Evolutionary conservation across 2,329 filamentous ascomycete genomes (phyloP), one percentile per base, ranked within the genome.

Genomic region (Ceratocystis eucalypticola): DNA sequence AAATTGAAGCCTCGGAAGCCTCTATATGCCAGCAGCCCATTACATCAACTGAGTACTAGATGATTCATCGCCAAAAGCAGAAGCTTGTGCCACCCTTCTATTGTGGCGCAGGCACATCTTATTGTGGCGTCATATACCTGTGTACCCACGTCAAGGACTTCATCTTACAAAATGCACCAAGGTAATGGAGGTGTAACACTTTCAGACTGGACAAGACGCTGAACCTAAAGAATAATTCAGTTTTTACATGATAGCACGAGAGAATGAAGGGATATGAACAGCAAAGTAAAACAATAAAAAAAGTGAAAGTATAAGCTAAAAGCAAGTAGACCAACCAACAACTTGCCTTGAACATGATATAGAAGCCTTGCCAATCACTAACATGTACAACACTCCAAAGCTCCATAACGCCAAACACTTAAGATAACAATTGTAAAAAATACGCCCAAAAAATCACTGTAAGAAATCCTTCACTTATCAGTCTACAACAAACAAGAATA

Each of bases 61-160:
- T 64, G 62, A 64, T 64, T 64, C 62, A 64, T 64, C 62, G 61
- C 63, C 55, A 48, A 65, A 68, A 50, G 44, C 15, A 61, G 45
- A 55, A 45, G 46, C 61, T 50, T 48, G 61, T 62, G 61, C 61
- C 66, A 67, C 62, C 30, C 8, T 41, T 5, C 2, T 8, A 8
- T 6, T 53, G 62, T 67, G 66, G 62, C 66, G 66, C 61, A 48
- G 59, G 6, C 33, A 33, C 17, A n/a, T 20, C 17, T 7, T 33
- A n/a, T 4, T 64, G 64, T 67, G 66, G 64, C 66, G 66, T 59
- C 10, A 22, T 3, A 53, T 6, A 22, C 25, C 25, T 25, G 3
- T 15, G 7, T 20, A 15, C 48, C 48, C 48, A 25, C 48, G 20
- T 53, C 48, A 53, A 53, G 20, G 25, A 53, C 48, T 4, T 53